Evolutionary conservation across 2,329 filamentous ascomycete genomes (phyloP).

Genomic region (Colletotrichum filicis): DNA sequence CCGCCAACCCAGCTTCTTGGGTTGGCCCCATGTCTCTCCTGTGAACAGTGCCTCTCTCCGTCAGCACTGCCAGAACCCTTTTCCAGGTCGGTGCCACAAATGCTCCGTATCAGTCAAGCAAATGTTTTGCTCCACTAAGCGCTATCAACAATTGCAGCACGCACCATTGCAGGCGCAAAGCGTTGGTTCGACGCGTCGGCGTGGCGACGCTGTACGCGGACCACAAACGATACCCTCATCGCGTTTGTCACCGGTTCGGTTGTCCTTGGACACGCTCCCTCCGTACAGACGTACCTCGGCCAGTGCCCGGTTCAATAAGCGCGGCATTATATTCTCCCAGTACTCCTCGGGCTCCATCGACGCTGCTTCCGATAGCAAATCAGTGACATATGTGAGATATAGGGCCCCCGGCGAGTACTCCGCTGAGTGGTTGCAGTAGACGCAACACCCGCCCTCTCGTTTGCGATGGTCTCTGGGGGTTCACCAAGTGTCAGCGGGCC

Average conservation of each 20-base stretch:
- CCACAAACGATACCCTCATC: neutral
- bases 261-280: neutral
- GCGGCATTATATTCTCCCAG: neutral
- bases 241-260: neutral
- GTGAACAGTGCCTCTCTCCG: neutral
- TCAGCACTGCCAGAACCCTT: neutral
- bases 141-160: neutral
- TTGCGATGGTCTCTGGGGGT: neutral
- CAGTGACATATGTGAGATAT: neutral
- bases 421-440: slow-evolving; percentile 10
- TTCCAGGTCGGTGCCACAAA: neutral
- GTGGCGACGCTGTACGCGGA: neutral
- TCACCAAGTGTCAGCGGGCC: slow-evolving; percentile 2
- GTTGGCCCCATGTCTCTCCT: slow-evolving; percentile 6
- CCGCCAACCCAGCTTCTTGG: slow-evolving; percentile 22
- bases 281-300: neutral
- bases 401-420: neutral
- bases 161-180: neutral
- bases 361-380: neutral
- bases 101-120: neutral
- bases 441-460: slow-evolving; percentile 21
- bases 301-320: neutral
- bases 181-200: slow-evolving; percentile 7
- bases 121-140: neutral
- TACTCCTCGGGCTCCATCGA: neutral